These are phyloP conservation scores for Coelastrella sp. DNA, from an alignment of 139 green algal species.

Conservation along the genomic window DNA sequence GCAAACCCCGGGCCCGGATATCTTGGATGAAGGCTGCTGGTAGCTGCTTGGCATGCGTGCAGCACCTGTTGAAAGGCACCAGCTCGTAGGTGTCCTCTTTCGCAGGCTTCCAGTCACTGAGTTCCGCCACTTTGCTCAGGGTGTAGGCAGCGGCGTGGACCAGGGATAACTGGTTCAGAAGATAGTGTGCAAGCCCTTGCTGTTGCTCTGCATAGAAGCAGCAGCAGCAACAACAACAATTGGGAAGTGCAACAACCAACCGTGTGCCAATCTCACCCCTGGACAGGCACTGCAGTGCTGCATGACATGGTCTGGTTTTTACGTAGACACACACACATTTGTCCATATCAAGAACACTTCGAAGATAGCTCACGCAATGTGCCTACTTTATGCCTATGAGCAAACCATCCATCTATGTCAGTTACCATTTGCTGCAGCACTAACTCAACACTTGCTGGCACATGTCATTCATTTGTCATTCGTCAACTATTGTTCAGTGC, in stretches of 20 bases:
- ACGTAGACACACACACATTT: no score
- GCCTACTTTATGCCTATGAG: no score
- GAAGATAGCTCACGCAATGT: no score
- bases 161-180: slow-evolving; percentile 38
- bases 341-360: no score
- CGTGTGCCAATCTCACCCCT: no score
- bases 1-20: not conserved
- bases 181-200: slow-evolving; percentile 22
- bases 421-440: no score
- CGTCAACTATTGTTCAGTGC: no score
- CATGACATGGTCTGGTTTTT: no score
- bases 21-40: slow-evolving; percentile 6
- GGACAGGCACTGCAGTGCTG: no score
- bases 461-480: not conserved
- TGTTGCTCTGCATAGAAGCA: slow-evolving; percentile 11
- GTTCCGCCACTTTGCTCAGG: slow-evolving; percentile 28
- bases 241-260: not conserved
- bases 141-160: slow-evolving; percentile 39
- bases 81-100: slow-evolving; percentile 21
- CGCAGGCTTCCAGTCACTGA: slow-evolving; percentile 40
- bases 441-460: not conserved
- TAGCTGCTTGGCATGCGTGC: not conserved
- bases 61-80: slow-evolving; percentile 39
- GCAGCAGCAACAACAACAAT: not conserved
- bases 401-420: no score